These are phyloP conservation scores for Ceratobasidium sp. DNA, from an alignment of 1,284 basidiomycete genomes.

Conservation along the genomic window DNA sequence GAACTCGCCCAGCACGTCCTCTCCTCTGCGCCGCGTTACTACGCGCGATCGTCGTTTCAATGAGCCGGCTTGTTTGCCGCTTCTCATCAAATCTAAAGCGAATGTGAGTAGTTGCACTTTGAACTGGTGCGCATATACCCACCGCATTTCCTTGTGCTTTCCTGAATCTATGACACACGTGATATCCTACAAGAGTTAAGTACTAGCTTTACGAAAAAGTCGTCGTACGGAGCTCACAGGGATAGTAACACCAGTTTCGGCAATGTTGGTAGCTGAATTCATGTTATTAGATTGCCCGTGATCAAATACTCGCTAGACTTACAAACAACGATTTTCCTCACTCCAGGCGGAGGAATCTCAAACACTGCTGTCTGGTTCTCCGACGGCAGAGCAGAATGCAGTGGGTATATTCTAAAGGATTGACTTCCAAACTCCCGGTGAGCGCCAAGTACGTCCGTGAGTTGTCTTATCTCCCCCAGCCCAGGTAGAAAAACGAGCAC, in stretches of 20 bases:
- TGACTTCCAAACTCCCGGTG: conserved; percentile 81
- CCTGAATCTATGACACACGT: conserved; percentile 98
- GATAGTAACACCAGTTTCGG: conserved; percentile 91
- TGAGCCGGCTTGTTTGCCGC: conserved; percentile 91
- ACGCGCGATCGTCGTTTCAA: conserved; percentile 92
- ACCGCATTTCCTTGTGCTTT: conserved; percentile 75
- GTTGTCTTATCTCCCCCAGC: conserved; percentile 88
- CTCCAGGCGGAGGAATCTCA: conserved; percentile 81
- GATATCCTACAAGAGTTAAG: conserved; percentile 86
- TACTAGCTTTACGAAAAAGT: conserved; percentile 12
- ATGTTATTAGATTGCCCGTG: neutral
- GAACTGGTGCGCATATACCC: neutral
- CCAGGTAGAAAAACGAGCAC: conserved; percentile 96
- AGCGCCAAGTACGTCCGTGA: conserved; percentile 85
- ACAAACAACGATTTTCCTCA: conserved; percentile 95
- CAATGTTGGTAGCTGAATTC: conserved; percentile 77
- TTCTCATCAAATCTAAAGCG: conserved; percentile 91
- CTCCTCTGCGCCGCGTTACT: conserved; percentile 89
- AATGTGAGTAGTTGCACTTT: neutral
- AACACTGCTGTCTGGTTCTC: conserved; percentile 94
- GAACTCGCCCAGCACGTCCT: conserved; percentile 69
- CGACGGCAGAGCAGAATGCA: conserved; percentile 94
- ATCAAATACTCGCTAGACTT: conserved; percentile 49
- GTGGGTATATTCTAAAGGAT: conserved; percentile 83
- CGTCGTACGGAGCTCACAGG: neutral